Percentiles rank a stretch among this genome's conserved stretches.
phyloP scores from a whole-genome alignment of 176 grass and related monocot genomes.

The Carex parvula region DNA sequence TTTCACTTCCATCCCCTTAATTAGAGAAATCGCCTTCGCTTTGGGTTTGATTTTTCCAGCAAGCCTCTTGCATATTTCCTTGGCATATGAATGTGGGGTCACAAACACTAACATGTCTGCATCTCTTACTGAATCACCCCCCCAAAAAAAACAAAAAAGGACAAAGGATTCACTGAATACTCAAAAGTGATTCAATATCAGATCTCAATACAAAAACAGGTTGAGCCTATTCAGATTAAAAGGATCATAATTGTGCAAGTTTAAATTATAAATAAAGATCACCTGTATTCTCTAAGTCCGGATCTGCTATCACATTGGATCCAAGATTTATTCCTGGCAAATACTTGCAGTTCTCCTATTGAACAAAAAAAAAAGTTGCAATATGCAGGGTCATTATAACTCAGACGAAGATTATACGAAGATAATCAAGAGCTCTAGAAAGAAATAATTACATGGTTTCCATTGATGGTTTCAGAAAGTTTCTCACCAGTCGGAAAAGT shows the following conservation, averaged over 20 bases:
- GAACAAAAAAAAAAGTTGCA: not conserved
- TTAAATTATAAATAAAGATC: not conserved
- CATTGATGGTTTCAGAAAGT: conserved; percentile 75
- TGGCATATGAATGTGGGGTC: conserved; percentile 83
- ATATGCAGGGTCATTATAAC: not conserved
- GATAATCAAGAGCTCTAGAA: not conserved
- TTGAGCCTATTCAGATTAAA: conserved; percentile 1
- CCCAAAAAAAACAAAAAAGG: not conserved
- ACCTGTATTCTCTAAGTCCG: conserved; percentile 94
- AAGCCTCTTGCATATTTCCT: conserved; percentile 88
- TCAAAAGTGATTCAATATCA: not conserved
- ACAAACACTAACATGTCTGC: conserved; percentile 91
- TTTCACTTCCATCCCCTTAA: conserved; percentile 97
- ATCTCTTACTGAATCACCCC: conserved; percentile 56
- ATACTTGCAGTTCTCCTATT: conserved; percentile 94
- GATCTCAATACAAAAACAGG: not conserved
- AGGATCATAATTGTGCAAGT: conserved; percentile 3
- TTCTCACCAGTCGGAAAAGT: conserved; percentile 63
- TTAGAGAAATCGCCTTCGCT: conserved; percentile 72
- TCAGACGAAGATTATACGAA: conserved; percentile 2
- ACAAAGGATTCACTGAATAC: not conserved
- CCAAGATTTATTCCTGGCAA: conserved; percentile 90
- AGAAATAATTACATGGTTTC: conserved; percentile 43
- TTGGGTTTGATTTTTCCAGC: conserved; percentile 69
- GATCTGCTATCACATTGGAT: conserved; percentile 72